These are phyloP conservation scores for Pseudopithomyces maydicus DNA, from an alignment of 2,329 filamentous ascomycete genomes.

Conservation along the genomic window DNA sequence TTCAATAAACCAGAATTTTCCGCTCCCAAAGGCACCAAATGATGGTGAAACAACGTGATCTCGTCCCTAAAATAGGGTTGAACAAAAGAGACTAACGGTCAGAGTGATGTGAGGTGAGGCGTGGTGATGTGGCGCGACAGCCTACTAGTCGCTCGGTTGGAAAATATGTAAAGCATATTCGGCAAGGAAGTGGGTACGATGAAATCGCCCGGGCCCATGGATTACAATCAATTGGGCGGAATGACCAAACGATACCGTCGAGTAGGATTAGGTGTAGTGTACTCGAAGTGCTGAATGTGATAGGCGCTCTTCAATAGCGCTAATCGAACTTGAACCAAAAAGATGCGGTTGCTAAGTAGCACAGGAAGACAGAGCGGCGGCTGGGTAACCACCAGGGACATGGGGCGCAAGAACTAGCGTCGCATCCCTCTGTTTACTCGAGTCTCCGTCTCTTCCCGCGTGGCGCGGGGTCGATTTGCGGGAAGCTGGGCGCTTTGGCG, in stretches of 20 bases:
- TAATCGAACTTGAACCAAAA: slow-evolving; percentile 19
- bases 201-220: slow-evolving; percentile 44
- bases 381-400: slow-evolving; percentile 31
- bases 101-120: slow-evolving; percentile 5
- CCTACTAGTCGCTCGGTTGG: slow-evolving; percentile 3
- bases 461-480: slow-evolving; percentile 83
- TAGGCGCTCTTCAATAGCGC: slow-evolving; percentile 26
- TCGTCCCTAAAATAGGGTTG: slow-evolving; percentile 30
- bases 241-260: slow-evolving; percentile 11
- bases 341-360: slow-evolving; percentile 21
- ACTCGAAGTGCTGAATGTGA: slow-evolving; percentile 12
- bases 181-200: slow-evolving; percentile 30
- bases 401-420: slow-evolving; percentile 22
- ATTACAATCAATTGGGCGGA: slow-evolving; percentile 23
- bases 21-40: slow-evolving; percentile 27
- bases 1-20: slow-evolving; percentile 30
- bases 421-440: slow-evolving; percentile 46
- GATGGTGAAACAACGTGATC: slow-evolving; percentile 33
- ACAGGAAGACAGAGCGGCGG: slow-evolving; percentile 18
- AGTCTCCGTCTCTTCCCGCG: slow-evolving; percentile 90
- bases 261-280: slow-evolving; percentile 18
- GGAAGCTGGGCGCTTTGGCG: slow-evolving; percentile 47
- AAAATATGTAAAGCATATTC: slow-evolving; percentile 15
- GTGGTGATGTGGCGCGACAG: slow-evolving; percentile 5
- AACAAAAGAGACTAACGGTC: slow-evolving; percentile 27